Base-by-base conservation (phyloP, 768 basidiomycete species). In the Pisolithus sp. region DNA sequence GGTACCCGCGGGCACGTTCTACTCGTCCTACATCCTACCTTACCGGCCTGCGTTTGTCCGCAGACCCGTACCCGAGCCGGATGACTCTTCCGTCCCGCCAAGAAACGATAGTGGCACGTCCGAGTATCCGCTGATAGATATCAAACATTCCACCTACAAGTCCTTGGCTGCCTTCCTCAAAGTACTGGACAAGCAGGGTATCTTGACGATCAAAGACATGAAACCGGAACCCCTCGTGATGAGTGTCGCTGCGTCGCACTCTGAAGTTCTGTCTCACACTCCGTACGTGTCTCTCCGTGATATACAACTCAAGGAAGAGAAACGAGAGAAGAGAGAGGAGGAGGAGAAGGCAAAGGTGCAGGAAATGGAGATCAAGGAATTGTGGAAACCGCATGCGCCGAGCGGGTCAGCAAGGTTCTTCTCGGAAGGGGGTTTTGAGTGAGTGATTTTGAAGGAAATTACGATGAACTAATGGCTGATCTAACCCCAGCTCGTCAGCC, bases 161-260 rank as follows among this genome's bases (percentile, higher is more conserved):
- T 89, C 89, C 9, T 75, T 94, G 18, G 77, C 83, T 2, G 76
- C 84, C 1, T 93, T 95, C 71, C 75, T 96, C 59, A 93, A 88
- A 64, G 61, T 78, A 17, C 73, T 78, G 17, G 88, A 90, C 54
- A 94, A 94, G 63, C 79, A 82, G 7, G 77, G 77, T 0, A 65
- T 96, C 21, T 60, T 95, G 36, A 81, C 81, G 12, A 72, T 86
- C 21, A 96, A 95, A 62, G 76, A 85, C 20, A 66, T 45, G 63
- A 73, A 61, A 64, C 73, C 64, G 48, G 81, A 79, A 20, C 81
- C 86, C 21, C 62, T 83, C 21, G 67, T 82, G 9, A 74, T 73
- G 49, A 73, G 72, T 3, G 80, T 89, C 23, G 81, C 78, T 48
- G 63, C 73, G 0, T 66, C 63, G 0, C 88, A 92, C 61, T 72